Evolutionary conservation across 495 filamentous ascomycete genomes (phyloP).

Genomic region (Monascus purpureus): DNA sequence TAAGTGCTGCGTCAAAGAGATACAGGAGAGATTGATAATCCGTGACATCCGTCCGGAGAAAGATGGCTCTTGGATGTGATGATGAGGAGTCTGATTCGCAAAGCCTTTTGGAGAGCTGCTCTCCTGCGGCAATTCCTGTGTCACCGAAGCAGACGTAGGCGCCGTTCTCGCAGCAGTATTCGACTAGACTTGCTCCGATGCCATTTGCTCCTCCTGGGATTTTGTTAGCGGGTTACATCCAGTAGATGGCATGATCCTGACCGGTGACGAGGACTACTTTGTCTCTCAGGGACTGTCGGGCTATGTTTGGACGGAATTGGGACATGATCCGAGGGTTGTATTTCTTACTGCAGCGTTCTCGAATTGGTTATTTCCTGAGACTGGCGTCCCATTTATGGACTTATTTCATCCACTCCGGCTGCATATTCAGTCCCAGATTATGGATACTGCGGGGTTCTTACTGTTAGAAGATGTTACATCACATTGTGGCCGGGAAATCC

Average conservation of each 20-base stretch:
- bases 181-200: slow-evolving; percentile 38
- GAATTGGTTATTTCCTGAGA: no score
- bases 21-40: slow-evolving; percentile 28
- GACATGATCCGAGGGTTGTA: slow-evolving; percentile 13
- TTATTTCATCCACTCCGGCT: no score
- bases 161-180: slow-evolving; percentile 28
- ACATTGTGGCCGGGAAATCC: no score
- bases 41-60: slow-evolving; percentile 30
- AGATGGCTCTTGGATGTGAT: slow-evolving; percentile 15
- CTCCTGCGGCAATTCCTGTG: slow-evolving; percentile 18
- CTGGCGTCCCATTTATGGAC: no score
- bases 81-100: slow-evolving; percentile 13
- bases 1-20: slow-evolving; percentile 31
- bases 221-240: background rate
- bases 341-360: no score
- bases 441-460: no score
- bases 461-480: no score
- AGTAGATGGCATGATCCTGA: slow-evolving; percentile 6
- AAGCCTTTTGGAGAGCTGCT: slow-evolving; percentile 12
- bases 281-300: slow-evolving; percentile 18
- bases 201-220: slow-evolving; percentile 37
- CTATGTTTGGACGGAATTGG: slow-evolving; percentile 14
- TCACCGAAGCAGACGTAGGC: slow-evolving; percentile 35
- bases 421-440: no score
- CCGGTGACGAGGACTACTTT: slow-evolving; percentile 35